phyloP scores from a whole-genome alignment of 2,329 filamentous ascomycete species.

The Apiospora hydei region DNA sequence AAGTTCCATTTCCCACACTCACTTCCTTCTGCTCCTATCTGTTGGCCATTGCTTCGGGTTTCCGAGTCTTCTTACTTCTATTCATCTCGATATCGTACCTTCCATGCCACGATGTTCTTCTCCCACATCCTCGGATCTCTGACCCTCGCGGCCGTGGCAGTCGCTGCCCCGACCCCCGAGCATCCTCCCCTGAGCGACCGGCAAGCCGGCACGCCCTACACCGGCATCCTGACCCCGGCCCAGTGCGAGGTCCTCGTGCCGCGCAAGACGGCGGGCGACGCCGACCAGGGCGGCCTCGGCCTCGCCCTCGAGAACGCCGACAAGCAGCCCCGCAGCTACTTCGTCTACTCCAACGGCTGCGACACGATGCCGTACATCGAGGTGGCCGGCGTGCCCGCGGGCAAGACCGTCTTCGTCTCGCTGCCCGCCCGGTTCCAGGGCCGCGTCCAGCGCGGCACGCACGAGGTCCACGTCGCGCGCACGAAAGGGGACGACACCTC shows the following conservation, averaged over 20 bases:
- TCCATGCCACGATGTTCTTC: background rate
- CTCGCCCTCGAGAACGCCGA: slow-evolving; percentile 30
- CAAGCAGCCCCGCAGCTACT: slow-evolving; percentile 29
- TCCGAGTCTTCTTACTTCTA: background rate
- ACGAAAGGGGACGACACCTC: slow-evolving; percentile 27
- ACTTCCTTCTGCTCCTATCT: background rate
- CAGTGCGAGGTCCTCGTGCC: background rate
- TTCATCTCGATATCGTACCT: background rate
- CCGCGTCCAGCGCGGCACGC: slow-evolving; percentile 31
- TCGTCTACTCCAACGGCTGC: slow-evolving; percentile 33
- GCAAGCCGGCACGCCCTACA: background rate
- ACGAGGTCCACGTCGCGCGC: slow-evolving; percentile 25
- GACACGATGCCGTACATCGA: slow-evolving; percentile 30
- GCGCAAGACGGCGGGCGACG: background rate
- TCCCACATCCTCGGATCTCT: background rate
- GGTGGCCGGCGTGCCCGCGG: slow-evolving; percentile 24
- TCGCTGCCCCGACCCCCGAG: background rate
- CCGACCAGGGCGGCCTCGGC: slow-evolving; percentile 28
- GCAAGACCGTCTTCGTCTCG: slow-evolving; percentile 28
- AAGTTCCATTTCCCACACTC: background rate
- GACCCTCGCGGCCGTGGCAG: background rate
- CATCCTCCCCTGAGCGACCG: background rate
- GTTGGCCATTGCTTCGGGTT: background rate
- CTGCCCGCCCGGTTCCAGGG: slow-evolving; percentile 31
- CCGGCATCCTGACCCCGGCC: background rate